Conservation (phyloP, 345 rosid genomes). For the Euphorbia peplus region DNA sequence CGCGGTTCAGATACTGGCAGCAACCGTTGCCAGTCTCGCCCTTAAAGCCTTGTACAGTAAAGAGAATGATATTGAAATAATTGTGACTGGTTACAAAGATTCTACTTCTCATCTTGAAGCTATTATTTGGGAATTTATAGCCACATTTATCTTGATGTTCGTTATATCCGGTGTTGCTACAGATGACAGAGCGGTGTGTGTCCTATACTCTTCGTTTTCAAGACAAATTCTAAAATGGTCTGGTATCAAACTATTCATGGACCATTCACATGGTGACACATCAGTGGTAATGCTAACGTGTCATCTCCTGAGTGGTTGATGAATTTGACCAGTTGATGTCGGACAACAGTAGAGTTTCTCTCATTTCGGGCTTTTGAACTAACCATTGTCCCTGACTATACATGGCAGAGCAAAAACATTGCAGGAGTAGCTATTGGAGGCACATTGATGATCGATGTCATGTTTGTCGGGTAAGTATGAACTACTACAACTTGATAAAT, state of each 20-base stretch:
- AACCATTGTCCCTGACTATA: neutral
- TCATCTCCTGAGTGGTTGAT: no score
- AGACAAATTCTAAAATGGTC: no score
- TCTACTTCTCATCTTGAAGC: constrained; percentile 48
- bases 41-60: constrained; percentile 32
- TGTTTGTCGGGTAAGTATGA: constrained; percentile 44
- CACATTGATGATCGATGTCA: constrained; percentile 30
- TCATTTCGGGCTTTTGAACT: no score
- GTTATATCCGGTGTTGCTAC: constrained; percentile 37
- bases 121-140: constrained; percentile 45
- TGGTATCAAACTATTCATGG: no score
- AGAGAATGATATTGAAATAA: constrained; percentile 19
- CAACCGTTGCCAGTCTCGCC: constrained; percentile 41
- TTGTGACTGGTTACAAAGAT: constrained; percentile 32
- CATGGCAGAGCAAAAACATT: constrained; percentile 31
- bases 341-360: no score
- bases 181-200: constrained; percentile 44
- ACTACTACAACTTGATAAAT: neutral
- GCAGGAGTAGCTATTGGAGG: constrained; percentile 42
- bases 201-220: neutral
- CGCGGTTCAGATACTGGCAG: constrained; percentile 40
- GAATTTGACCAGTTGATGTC: no score
- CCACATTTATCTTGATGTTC: constrained; percentile 41
- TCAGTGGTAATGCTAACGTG: no score
- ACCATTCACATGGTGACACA: no score